Base-by-base conservation (phyloP, 1,284 basidiomycete species). In the Coniferiporia weirii region DNA sequence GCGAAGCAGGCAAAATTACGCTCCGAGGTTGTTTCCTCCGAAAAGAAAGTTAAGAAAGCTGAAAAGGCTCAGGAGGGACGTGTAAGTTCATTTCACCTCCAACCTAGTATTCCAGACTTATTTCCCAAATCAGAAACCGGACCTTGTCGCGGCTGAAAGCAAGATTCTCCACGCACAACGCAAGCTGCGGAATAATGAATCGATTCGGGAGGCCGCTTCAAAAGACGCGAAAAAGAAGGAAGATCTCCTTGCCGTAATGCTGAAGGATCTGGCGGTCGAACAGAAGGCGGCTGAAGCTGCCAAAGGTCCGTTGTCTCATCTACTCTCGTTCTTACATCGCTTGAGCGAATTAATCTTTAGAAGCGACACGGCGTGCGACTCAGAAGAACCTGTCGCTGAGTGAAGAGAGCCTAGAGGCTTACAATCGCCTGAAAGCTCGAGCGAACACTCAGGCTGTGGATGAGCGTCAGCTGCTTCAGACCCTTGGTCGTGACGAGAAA, bases 391-490 rank as follows among this genome's bases (percentile, higher is more conserved):
- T 92, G 47, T 86, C 89, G 0, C 76, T 99, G 3, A 91, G 84
- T 60, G 87, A 92, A 67, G 88, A 90, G 57, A 92, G 89, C 66
- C 75, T 98, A 9, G 86, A 89, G 51, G 90, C 97, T 68, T 99
- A 99, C 72, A 88, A 89, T 43, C 75, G 81, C 68, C 75, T 97
- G 90, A 93, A 93, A 76, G 85, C 86, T 0, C 75, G 79, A 22
- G 89, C 93, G 5, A 91, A 86, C 62, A 75, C 88, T 1, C 80
- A 89, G 46, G 94, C 91, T 0, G 85, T 95, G 0, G 81, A 87
- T 38, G 95, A 98, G 70, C 89, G 97, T 1, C 93, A 97, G 69
- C 79, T 86, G 20, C 80, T 97, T 4, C 93, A 95, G 64, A 82
- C 83, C 0, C 78, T 95, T 1, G 79, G 79, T n/a, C 85, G 94